Evolutionary conservation across 176 grass and related monocot genomes (phyloP), one percentile per base, ranked within the genome.

Genomic region (Bolboschoenus planiculmis): DNA sequence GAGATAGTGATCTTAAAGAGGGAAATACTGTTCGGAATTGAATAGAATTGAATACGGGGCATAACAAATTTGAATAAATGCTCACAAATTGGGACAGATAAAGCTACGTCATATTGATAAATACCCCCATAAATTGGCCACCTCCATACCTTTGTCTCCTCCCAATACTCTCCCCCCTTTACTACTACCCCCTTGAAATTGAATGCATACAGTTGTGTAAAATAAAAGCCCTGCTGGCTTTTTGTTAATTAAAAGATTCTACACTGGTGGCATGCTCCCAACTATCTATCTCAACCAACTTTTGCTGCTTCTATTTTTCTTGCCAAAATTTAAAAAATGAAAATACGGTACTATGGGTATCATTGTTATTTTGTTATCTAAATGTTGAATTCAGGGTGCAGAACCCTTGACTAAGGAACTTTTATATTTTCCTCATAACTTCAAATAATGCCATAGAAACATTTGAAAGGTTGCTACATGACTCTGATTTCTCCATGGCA

Each of bases 71-170:
- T 20, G 54, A 82, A 36, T 82, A 66, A 82, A 82, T 82, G 40
- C 80, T 46, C 58, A 82, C 37, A 82, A 82, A 82, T 82, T 82
- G 80, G 29, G 58, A 82, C 80, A 82, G 80, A 64, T 82, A 82
- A 82, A 66, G 79, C 20, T 82, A 82, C 80, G 80, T 82, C 80
- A 82, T 63, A 82, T 82, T 63, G 58, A 82, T 82, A 82, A 82
- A 82, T 82, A 82, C 23, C 55, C 79, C 79, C 80, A 82, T 82
- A 82, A 82, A 82, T 82, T 82, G 56, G 80, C 80, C 80, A 82
- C 80, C 58, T 82, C 80, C 56, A 82, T 63, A 63, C 80, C 58
- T 66, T 82, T 82, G 80, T 82, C 80, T 82, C 58, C 80, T 82
- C 80, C 72, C 72, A 77, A 77, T 77, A 77, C 72, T 77, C 72